Evolutionary conservation across 225 moss, liverwort and hornwort species (phyloP).

Genomic region (Marchantia paleacea): DNA sequence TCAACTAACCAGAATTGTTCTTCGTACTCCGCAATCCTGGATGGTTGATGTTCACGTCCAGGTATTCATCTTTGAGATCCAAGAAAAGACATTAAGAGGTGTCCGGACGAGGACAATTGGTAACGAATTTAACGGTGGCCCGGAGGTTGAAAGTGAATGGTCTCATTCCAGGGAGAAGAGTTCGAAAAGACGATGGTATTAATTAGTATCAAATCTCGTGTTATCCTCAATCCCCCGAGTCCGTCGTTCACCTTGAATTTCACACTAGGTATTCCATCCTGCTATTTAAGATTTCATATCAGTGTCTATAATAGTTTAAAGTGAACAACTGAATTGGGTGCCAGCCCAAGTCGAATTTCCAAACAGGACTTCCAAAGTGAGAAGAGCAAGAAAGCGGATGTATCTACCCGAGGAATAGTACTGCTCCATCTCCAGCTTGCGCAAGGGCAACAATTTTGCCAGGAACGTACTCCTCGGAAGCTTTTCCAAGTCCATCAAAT

Average conservation of each 20-base stretch:
- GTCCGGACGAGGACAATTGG: not conserved
- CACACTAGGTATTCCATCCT: not conserved
- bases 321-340: not conserved
- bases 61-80: not conserved
- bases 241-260: not conserved
- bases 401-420: conserved; percentile 58
- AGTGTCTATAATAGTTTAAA: not conserved
- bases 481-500: conserved; percentile 58
- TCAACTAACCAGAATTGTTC: not conserved
- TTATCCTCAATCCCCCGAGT: not conserved
- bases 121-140: not conserved
- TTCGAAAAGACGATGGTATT: not conserved
- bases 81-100: not conserved
- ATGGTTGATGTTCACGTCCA: conserved; percentile 1
- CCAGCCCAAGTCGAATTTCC: not conserved
- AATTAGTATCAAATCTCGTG: not conserved
- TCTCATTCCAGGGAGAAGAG: not conserved
- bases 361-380: not conserved
- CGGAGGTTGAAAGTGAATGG: not conserved
- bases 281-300: not conserved
- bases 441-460: conserved; percentile 64
- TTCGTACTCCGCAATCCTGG: not conserved
- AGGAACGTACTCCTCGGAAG: conserved; percentile 48
- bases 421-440: conserved; percentile 65
- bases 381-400: not conserved